Evolutionary conservation across 1,139 yeast species (phyloP).

Genomic region (Suhomyces terraborum): DNA sequence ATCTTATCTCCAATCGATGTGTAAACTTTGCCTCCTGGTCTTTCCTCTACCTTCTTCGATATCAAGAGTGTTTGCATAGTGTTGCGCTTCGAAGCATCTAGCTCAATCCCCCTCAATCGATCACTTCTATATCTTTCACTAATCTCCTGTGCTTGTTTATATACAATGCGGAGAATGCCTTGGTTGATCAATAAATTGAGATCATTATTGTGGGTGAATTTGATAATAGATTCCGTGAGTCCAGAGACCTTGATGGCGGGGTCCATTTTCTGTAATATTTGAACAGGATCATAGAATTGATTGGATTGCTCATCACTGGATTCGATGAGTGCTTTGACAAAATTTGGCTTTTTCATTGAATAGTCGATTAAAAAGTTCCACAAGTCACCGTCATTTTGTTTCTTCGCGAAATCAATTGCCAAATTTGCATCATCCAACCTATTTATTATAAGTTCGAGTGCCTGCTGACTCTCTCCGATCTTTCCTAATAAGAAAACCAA

Average conservation of each 20-base stretch:
- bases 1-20: conserved; percentile 9
- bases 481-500: conserved; percentile 79
- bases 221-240: conserved; percentile 58
- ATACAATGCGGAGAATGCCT: conserved; percentile 57
- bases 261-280: conserved; percentile 68
- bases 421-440: conserved; percentile 73
- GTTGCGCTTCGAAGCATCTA: conserved; percentile 2
- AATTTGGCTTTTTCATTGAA: conserved; percentile 70
- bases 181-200: conserved; percentile 58
- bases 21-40: conserved; percentile 6
- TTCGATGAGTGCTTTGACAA: conserved; percentile 72
- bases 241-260: conserved; percentile 63
- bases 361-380: conserved; percentile 78
- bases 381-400: conserved; percentile 69
- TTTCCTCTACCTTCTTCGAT: conserved; percentile 2
- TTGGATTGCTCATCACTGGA: conserved; percentile 59
- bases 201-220: conserved; percentile 67
- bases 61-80: conserved; percentile 8
- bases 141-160: conserved; percentile 14
- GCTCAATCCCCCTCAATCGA: conserved; percentile 9
- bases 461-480: conserved; percentile 78
- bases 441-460: conserved; percentile 74
- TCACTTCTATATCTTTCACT: conserved; percentile 13
- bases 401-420: conserved; percentile 80
- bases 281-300: conserved; percentile 63